Evolutionary conservation across 139 green algal genomes (phyloP), one percentile per base, ranked within the genome.

Genomic region (Chlamydomonas sp.): DNA sequence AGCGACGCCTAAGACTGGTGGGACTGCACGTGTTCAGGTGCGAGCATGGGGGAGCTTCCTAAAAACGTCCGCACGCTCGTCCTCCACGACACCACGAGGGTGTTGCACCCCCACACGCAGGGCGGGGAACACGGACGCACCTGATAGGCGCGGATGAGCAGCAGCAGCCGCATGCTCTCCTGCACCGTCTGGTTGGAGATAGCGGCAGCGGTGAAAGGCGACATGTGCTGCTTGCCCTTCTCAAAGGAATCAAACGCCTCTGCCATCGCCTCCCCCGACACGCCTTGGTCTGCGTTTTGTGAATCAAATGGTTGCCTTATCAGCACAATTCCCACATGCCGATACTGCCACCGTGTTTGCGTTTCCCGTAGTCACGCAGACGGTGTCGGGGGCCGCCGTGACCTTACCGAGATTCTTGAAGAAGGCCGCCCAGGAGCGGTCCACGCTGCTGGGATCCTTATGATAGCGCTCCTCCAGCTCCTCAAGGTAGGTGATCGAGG

Each of bases 141-240:
- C 93, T 99, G 98, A 89, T 98, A 99, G 1, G 97, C 95, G 9
- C 98, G 94, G 14, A 99, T 95, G 59, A 99, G 92, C 59, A 99
- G 93, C 75, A 99, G 89, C 64, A 99, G 90, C 5, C 96, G 94
- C 96, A 99, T 98, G 76, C 89, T 95, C 92, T 99, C 97, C 90
- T 99, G 97, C 58, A 99, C 99, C 17, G 93, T 97, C 91, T 99
- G 96, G 78, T 94, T 96, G n/a, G 95, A 97, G 4, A 99, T 76
- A 6, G 95, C 92, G 12, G 95, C 96, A 0, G 94, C 92, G 0
- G 94, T 85, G 57, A 98, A 93, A 2, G 96, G 96, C 5, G 90
- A 91, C 79, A 87, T 87, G 49, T 82, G 77, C 5, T 85, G 86
- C 78, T 95, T 87, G 20, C 96, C 96, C 76, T 94, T 94, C 83